Percentiles rank a stretch among this genome's conserved stretches.
phyloP scores from a whole-genome alignment of 2,329 filamentous ascomycete species.

The Fusarium albosuccineum region DNA sequence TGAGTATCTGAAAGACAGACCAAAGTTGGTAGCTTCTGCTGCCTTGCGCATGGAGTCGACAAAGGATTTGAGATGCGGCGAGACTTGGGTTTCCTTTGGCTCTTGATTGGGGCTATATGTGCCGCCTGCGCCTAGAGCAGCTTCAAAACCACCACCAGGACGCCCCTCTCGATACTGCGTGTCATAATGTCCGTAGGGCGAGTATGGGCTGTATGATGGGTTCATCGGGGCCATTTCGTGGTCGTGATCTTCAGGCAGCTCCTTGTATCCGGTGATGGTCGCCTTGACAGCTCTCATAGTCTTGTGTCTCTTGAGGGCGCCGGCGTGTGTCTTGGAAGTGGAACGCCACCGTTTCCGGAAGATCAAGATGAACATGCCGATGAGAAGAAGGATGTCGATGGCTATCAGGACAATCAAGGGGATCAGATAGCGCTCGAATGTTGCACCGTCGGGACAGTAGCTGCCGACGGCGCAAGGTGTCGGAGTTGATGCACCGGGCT shows the following conservation, averaged over 20 bases:
- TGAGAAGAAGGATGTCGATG: conserved; percentile 57
- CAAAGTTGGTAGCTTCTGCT: conserved; percentile 64
- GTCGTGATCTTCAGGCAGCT: conserved; percentile 50
- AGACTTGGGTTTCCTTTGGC: conserved; percentile 30
- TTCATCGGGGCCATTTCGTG: conserved; percentile 54
- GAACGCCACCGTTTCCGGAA: conserved; percentile 35
- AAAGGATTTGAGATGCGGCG: conserved; percentile 60
- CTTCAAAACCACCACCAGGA: conserved; percentile 53
- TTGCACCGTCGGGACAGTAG: conserved; percentile 59
- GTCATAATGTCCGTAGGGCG: conserved; percentile 32
- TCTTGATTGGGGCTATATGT: conserved; percentile 44
- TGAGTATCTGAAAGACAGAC: conserved; percentile 66
- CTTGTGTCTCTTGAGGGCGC: conserved; percentile 36
- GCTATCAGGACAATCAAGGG: conserved; percentile 58
- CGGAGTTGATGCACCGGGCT: conserved; percentile 61
- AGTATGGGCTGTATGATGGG: conserved; percentile 44
- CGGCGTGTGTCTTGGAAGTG: conserved; percentile 26
- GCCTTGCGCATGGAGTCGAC: conserved; percentile 66
- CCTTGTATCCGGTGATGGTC: conserved; percentile 52
- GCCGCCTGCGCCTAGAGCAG: conserved; percentile 51
- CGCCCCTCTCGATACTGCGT: conserved; percentile 35
- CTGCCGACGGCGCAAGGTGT: conserved; percentile 62
- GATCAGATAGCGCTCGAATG: conserved; percentile 57
- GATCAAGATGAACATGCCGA: conserved; percentile 45
- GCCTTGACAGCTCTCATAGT: conserved; percentile 49